phyloP scores from a whole-genome alignment of 176 grass and related monocot genomes.

The Zizania latifolia region DNA sequence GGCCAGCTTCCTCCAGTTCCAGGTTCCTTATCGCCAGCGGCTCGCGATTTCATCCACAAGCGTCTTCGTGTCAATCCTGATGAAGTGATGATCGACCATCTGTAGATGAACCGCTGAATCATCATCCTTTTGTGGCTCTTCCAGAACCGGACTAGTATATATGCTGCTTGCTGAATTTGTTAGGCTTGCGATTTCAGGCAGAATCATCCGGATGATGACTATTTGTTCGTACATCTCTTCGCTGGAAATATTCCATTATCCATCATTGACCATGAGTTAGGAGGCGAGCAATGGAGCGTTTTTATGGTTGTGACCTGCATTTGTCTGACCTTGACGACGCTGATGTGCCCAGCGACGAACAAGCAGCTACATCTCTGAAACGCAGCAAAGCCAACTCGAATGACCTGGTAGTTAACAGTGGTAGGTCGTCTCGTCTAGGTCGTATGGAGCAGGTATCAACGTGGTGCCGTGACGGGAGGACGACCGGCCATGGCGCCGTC shows the following conservation, averaged over 20 bases:
- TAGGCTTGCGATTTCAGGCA: no score
- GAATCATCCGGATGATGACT: no score
- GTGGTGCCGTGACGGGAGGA: neutral
- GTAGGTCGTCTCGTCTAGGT: no score
- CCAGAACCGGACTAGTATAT: neutral
- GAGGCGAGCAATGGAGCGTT: no score
- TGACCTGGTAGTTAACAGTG: neutral
- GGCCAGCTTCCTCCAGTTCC: conserved; percentile 37
- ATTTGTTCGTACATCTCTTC: neutral
- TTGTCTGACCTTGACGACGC: neutral
- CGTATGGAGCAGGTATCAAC: no score
- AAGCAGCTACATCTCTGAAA: neutral
- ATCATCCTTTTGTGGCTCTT: conserved; percentile 33
- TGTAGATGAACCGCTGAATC: conserved; percentile 28
- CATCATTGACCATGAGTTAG: neutral
- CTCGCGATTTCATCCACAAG: conserved; percentile 29
- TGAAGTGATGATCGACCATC: conserved; percentile 30
- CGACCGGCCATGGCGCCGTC: neutral
- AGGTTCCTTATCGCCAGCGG: conserved; percentile 14
- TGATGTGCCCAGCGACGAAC: neutral
- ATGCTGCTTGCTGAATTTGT: neutral
- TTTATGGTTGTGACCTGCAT: neutral
- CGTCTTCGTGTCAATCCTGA: conserved; percentile 37
- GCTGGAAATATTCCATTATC: neutral
- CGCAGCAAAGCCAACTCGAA: neutral